Evolutionary conservation across 192 early-diverging fungal species (phyloP), one percentile per base, ranked within the genome.

Genomic region (Backusella tuberculispora): DNA sequence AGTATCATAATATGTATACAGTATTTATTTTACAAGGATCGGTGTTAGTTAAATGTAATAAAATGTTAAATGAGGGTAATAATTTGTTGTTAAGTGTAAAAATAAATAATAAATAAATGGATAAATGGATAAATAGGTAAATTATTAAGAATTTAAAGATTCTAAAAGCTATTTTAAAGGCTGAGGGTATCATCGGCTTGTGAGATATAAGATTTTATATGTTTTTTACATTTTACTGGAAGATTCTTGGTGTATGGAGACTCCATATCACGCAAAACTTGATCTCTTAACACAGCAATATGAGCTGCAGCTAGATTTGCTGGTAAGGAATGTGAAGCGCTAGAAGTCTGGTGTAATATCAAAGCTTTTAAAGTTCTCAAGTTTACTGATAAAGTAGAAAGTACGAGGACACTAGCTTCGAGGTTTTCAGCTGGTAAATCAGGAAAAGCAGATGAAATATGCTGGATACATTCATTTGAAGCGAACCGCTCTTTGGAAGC

Each of bases 281-380:
- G 71, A 72, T 72, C 67, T 46, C 67, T 46, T 26, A 69, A 43
- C 17, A 46, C 67, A 8, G 67, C 67, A 47, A 69, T 69, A 69
- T 69, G 45, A 4, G 29, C 43, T 24, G 67, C 41, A 14, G 67
- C 67, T 15, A 26, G 5, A 17, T 47, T 40, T 0, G 67, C 67
- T 45, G 40, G 67, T 43, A 69, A 46, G 44, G 40, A 41, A 24
- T 19, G 29, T 13, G 47, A 40, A 26, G 12, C 41, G 43, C 69
- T 14, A 21, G 71, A 60, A 14, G 48, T 72, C 42, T 72, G 71
- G 38, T 72, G 71, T 4, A 42, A 41, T 41, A 60, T 42, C 17
- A 72, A 21, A 10, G 41, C 53, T 56, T 72, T 56, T 21, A 72
- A 21, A 42, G 71, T 43, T 60, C 53, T 50, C 21, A 53, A 56